phyloP scores from a whole-genome alignment of 2,329 filamentous ascomycete species.

The Penicillium janthinellum region DNA sequence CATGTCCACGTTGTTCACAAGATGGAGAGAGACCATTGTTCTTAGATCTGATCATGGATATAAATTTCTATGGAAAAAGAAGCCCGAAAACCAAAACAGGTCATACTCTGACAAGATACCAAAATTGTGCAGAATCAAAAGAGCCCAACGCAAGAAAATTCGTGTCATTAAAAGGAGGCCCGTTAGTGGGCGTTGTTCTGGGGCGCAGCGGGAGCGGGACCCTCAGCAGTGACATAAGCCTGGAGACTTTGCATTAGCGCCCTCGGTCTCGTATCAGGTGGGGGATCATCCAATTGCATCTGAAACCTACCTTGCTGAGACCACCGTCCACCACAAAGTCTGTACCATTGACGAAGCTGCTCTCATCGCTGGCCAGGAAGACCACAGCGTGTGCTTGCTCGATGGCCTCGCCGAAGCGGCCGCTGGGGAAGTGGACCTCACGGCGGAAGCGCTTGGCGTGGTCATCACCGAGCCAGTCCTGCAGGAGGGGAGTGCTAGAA shows the following conservation, averaged over 20 bases:
- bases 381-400: conserved; percentile 90
- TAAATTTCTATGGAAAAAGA: neutral
- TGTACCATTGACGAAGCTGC: conserved; percentile 84
- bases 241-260: conserved; percentile 25
- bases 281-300: neutral
- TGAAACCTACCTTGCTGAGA: conserved; percentile 65
- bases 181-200: conserved; percentile 46
- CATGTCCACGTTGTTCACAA: neutral
- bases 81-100: neutral
- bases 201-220: conserved; percentile 57
- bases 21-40: neutral
- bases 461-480: conserved; percentile 93
- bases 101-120: neutral
- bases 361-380: conserved; percentile 84
- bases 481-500: conserved; percentile 74
- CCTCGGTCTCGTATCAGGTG: neutral
- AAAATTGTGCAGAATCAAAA: neutral
- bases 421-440: conserved; percentile 85
- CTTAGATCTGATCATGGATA: neutral
- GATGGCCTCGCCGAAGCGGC: conserved; percentile 88
- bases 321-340: conserved; percentile 97
- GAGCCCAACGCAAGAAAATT: conserved; percentile 5
- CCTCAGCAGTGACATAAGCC: conserved; percentile 72
- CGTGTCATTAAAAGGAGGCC: neutral
- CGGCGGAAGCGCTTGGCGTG: conserved; percentile 75